A percentile compares a stretch with the other conserved stretches of the same genome.
Conservation (phyloP, 495 filamentous ascomycete species). For the Penicillium soppii region DNA sequence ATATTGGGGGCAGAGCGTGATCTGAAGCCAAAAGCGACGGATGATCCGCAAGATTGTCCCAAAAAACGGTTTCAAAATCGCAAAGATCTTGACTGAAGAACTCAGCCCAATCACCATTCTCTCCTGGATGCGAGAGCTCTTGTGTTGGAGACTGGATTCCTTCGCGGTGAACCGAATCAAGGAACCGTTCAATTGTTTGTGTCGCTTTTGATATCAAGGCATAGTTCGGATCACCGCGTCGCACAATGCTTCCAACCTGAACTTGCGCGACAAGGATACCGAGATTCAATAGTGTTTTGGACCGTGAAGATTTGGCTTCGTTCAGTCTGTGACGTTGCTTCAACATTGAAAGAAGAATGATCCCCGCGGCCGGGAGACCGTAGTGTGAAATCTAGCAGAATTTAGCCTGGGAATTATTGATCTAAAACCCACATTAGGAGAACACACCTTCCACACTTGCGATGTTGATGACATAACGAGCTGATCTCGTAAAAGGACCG, state of each 20-base stretch:
- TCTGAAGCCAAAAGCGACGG: slow-evolving; percentile 27
- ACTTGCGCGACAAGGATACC: slow-evolving; percentile 42
- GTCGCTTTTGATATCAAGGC: slow-evolving; percentile 30
- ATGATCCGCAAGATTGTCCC: slow-evolving; percentile 34
- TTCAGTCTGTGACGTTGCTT: slow-evolving; percentile 17
- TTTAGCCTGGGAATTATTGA: not conserved
- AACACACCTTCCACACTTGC: slow-evolving; percentile 39
- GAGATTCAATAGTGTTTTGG: slow-evolving; percentile 32
- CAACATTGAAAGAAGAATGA: slow-evolving; percentile 37
- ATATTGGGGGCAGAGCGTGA: slow-evolving; percentile 17
- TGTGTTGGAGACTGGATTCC: slow-evolving; percentile 5
- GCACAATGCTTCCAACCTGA: slow-evolving; percentile 33
- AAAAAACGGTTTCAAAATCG: slow-evolving; percentile 34
- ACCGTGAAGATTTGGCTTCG: slow-evolving; percentile 16
- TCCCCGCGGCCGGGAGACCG: slow-evolving; percentile 41
- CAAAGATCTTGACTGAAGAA: slow-evolving; percentile 32
- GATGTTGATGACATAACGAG: slow-evolving; percentile 39
- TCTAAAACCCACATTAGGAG: no score
- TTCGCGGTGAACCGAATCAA: slow-evolving; percentile 31
- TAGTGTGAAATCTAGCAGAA: slow-evolving; percentile 30
- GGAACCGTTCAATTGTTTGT: slow-evolving; percentile 30
- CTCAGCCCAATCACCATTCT: slow-evolving; percentile 27
- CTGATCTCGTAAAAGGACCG: slow-evolving; percentile 36
- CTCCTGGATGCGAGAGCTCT: slow-evolving; percentile 5
- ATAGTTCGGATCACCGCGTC: slow-evolving; percentile 36